Conservation (phyloP, 768 basidiomycete genomes). For the Baorangia bicolor region DNA sequence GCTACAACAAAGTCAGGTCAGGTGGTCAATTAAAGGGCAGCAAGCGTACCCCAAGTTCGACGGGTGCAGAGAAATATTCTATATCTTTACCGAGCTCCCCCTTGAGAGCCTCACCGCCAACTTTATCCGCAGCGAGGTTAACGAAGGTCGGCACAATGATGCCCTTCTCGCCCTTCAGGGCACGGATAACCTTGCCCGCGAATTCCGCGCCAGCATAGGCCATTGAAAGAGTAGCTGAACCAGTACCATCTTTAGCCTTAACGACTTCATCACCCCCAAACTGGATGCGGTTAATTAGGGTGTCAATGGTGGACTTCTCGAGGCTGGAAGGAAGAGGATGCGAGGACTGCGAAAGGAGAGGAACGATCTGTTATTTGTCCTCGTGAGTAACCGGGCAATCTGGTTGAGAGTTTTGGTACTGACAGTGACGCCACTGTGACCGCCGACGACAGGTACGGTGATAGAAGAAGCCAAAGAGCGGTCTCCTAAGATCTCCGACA, state of each 20-base stretch:
- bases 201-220: constrained; percentile 94
- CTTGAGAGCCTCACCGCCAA: constrained; percentile 70
- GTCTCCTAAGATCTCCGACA: constrained; percentile 73
- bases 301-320: constrained; percentile 47
- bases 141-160: constrained; percentile 85
- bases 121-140: constrained; percentile 67
- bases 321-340: constrained; percentile 67
- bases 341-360: constrained; percentile 88
- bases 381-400: constrained; percentile 6
- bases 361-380: constrained; percentile 64
- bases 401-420: constrained; percentile 19
- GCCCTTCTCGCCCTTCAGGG: constrained; percentile 84
- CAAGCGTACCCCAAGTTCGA: constrained; percentile 78
- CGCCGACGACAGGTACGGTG: constrained; percentile 89
- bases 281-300: constrained; percentile 82
- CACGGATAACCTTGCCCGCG: constrained; percentile 76
- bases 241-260: constrained; percentile 90
- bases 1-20: constrained; percentile 39
- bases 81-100: constrained; percentile 74
- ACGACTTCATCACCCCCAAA: constrained; percentile 98
- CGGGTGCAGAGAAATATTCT: constrained; percentile 85
- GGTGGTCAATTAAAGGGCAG: not conserved
- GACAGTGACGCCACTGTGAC: constrained; percentile 90
- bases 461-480: constrained; percentile 58
- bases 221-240: constrained; percentile 97